Conservation (phyloP, 2,329 filamentous ascomycete genomes). For the Monilinia aucupariae region DNA sequence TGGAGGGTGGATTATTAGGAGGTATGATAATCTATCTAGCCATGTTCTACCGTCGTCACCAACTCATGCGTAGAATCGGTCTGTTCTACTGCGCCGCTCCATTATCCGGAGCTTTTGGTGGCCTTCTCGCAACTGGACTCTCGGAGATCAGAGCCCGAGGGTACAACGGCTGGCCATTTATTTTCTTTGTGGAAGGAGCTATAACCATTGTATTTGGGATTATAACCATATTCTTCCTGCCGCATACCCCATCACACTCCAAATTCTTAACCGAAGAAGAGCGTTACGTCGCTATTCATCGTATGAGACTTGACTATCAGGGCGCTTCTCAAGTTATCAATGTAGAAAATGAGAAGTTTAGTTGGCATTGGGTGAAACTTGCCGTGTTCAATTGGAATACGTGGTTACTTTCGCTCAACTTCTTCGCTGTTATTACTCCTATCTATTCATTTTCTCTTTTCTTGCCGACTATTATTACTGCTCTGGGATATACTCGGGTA, state of each 20-base stretch:
- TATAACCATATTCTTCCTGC: not conserved
- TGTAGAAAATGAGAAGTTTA: constrained; percentile 13
- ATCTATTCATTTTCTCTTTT: constrained; percentile 41
- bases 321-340: not conserved
- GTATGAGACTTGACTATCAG: constrained; percentile 13
- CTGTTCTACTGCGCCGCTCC: constrained; percentile 81
- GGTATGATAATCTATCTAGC: constrained; percentile 56
- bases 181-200: constrained; percentile 15
- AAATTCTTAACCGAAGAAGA: constrained; percentile 12
- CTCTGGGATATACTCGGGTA: constrained; percentile 47
- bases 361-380: constrained; percentile 16
- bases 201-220: constrained; percentile 12
- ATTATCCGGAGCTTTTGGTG: constrained; percentile 74
- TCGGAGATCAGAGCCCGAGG: constrained; percentile 6
- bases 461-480: constrained; percentile 40
- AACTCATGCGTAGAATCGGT: constrained; percentile 77
- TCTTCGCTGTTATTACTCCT: constrained; percentile 12
- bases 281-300: constrained; percentile 4
- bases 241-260: constrained; percentile 13
- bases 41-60: constrained; percentile 57
- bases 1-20: constrained; percentile 44
- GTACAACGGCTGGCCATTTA: constrained; percentile 15
- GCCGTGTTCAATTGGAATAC: constrained; percentile 16
- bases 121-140: constrained; percentile 53
- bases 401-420: constrained; percentile 9